Conservation (phyloP, 768 basidiomycete genomes). For the Agaricus bisporus region DNA sequence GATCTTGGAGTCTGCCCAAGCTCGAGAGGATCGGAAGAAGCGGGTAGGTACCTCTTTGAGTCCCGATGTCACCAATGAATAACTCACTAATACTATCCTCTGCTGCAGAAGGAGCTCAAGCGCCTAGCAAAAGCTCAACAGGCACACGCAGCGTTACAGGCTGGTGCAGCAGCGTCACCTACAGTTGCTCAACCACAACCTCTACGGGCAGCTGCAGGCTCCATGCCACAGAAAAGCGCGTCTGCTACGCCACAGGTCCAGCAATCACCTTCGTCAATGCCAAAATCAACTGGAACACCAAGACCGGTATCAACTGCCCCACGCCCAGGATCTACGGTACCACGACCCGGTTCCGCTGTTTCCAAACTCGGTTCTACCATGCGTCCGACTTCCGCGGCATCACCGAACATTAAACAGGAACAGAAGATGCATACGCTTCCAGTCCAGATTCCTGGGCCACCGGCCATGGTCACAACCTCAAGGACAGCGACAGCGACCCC, state of each 20-base stretch:
- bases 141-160: slow-evolving; percentile 9
- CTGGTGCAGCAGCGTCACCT: slow-evolving; percentile 10
- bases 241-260: slow-evolving; percentile 15
- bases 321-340: slow-evolving; percentile 20
- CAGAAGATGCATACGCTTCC: slow-evolving; percentile 15
- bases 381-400: slow-evolving; percentile 23
- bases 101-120: slow-evolving; percentile 62
- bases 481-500: slow-evolving; percentile 16
- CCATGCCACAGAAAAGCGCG: slow-evolving; percentile 1
- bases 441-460: slow-evolving; percentile 16
- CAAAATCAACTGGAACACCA: slow-evolving; percentile 30
- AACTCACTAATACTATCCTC: not conserved
- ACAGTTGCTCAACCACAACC: slow-evolving; percentile 11
- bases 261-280: slow-evolving; percentile 18
- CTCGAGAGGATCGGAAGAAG: slow-evolving; percentile 71
- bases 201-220: slow-evolving; percentile 1
- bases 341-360: slow-evolving; percentile 18
- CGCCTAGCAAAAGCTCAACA: slow-evolving; percentile 54
- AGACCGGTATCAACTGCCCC: slow-evolving; percentile 24
- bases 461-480: slow-evolving; percentile 11
- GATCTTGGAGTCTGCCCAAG: slow-evolving; percentile 65
- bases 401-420: slow-evolving; percentile 2
- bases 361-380: slow-evolving; percentile 22
- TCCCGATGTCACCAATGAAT: not conserved
- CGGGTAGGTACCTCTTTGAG: slow-evolving; percentile 43